These are phyloP conservation scores for Aquilaria malaccensis DNA, from an alignment of 345 rosid species.

Conservation along the genomic window DNA sequence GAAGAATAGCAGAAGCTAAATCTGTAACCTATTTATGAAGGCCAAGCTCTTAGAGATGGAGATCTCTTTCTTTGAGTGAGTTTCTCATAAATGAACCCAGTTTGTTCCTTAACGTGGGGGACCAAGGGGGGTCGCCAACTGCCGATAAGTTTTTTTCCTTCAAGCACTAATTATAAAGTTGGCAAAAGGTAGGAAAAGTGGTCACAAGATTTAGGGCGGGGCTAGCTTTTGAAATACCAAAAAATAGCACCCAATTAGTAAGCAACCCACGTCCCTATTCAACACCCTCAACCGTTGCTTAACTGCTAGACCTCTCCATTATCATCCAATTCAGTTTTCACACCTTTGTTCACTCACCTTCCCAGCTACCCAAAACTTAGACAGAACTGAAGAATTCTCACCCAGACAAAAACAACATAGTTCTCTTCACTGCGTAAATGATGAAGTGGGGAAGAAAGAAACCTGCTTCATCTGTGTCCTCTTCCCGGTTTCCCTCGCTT, in stretches of 20 bases:
- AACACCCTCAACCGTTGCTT: conserved; percentile 38
- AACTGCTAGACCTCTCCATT: conserved; percentile 34
- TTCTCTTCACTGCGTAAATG: conserved; percentile 9
- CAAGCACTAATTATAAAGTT: conserved; percentile 23
- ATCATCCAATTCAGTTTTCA: conserved; percentile 19
- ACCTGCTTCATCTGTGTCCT: conserved; percentile 17
- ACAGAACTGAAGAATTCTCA: conserved; percentile 6
- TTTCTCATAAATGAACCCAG: conserved; percentile 5
- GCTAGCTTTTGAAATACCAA: conserved; percentile 41
- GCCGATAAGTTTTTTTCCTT: conserved; percentile 16
- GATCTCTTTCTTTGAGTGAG: background rate
- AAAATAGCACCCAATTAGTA: conserved; percentile 13
- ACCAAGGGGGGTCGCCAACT: conserved; percentile 16
- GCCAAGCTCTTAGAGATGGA: background rate
- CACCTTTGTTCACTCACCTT: conserved; percentile 5
- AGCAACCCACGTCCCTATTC: conserved; percentile 47
- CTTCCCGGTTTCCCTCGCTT: conserved; percentile 29
- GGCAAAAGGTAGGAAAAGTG: conserved; percentile 23
- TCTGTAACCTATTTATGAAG: background rate
- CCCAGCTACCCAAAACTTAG: background rate
- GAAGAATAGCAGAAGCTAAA: conserved; percentile 1
- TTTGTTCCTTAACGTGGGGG: conserved; percentile 10
- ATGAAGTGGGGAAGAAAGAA: conserved; percentile 72
- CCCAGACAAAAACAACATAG: background rate
- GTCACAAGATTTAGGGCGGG: conserved; percentile 57